phyloP scores from a whole-genome alignment of 768 basidiomycete species.

The Lentinula boryana region DNA sequence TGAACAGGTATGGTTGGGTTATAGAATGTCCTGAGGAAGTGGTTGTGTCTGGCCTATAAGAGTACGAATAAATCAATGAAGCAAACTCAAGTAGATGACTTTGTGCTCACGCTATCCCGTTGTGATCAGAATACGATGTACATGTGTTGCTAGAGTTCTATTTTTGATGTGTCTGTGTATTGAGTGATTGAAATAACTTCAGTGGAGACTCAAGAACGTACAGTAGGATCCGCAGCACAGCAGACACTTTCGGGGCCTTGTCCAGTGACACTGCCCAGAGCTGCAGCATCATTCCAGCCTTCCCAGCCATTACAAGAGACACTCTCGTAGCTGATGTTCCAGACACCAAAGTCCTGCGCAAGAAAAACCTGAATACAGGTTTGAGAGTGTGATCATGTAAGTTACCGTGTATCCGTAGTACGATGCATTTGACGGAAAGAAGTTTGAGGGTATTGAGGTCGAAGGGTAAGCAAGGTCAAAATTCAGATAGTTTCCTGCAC shows the following conservation, averaged over 20 bases:
- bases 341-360: slow-evolving; percentile 75
- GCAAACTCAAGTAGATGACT: not conserved
- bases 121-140: slow-evolving; percentile 64
- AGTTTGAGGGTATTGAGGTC: slow-evolving; percentile 56
- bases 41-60: slow-evolving; percentile 32
- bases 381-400: not conserved
- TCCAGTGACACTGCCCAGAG: slow-evolving; percentile 61
- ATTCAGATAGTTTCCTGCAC: slow-evolving; percentile 66
- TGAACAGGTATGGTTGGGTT: slow-evolving; percentile 8
- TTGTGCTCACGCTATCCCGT: slow-evolving; percentile 54
- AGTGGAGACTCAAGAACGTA: slow-evolving; percentile 10
- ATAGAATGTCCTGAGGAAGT: slow-evolving; percentile 14
- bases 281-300: slow-evolving; percentile 50
- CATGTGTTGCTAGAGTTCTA: slow-evolving; percentile 44
- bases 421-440: slow-evolving; percentile 67
- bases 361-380: not conserved
- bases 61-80: not conserved
- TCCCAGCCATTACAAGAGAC: slow-evolving; percentile 65
- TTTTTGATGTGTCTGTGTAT: not conserved
- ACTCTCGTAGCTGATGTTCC: slow-evolving; percentile 70
- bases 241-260: slow-evolving; percentile 54
- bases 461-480: slow-evolving; percentile 84
- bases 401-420: slow-evolving; percentile 53
- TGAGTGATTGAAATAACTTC: not conserved
- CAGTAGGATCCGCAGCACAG: slow-evolving; percentile 67